Base-by-base conservation (phyloP, 352 stramenopile species). In the Phytophthora palmivora region DNA sequence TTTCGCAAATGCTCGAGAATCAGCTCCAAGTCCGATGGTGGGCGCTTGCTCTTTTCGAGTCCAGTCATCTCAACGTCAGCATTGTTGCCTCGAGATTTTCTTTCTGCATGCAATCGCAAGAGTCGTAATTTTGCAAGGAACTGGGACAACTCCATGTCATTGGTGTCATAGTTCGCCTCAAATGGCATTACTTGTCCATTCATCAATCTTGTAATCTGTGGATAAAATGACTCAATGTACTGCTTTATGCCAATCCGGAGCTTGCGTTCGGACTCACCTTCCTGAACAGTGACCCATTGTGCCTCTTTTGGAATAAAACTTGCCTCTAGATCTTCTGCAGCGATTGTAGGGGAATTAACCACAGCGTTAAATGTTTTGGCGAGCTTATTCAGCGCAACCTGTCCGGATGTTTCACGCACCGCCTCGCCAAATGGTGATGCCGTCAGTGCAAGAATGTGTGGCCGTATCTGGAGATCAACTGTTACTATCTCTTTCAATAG, bases 341-440 rank as follows among this genome's bases (percentile, higher is more conserved):
- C 68, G 22, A 94, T 78, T 2, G 79, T 92, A 2, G 85, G 85
- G 2, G 83, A 76, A 38, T 94, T 88, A 1, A 89, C 48, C 7
- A 74, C 68, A 24, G 79, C 78, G 21, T 79, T 75, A 58, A 84
- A 94, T 7, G 60, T 61, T 32, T 64, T 41, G 2, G 63, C 68
- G 7, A 94, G 70, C 9, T 81, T 83, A 2, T 30, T 60, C 9
- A 91, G 44, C 11, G 67, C 58, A 24, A 9, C 41, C 26, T 78
- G 74, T 14, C 79, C 79, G 7, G 60, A 61, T 21, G 54, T 56
- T 41, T 80, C 61, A 4, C 70, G 67, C 18, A 78, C 70, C 16
- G 70, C 70, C 48, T 92, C 76, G 1, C 85, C 85, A 44, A 92
- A 94, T 22, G 83, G 83, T 1, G 85, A 94, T 5, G 85, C 85